Percentiles rank a stretch among this genome's conserved stretches.
phyloP scores from a whole-genome alignment of 1,139 yeast species.

The Pichia sp. region DNA sequence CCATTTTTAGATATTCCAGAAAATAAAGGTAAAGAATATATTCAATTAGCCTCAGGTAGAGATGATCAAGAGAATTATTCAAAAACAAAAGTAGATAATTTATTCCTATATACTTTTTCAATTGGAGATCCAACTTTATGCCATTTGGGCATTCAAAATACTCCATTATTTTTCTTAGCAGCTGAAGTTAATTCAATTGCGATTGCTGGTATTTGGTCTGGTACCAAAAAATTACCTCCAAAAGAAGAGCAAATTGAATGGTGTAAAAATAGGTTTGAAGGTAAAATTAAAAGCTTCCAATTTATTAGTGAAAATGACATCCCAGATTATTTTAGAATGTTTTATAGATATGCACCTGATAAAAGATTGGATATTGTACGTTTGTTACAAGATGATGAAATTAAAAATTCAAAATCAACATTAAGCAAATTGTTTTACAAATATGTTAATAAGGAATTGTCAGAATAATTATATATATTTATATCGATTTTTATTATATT shows the following conservation, averaged over 20 bases:
- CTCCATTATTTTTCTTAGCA: conserved; percentile 38
- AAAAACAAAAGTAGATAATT: conserved; percentile 27
- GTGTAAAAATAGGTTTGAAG: conserved; percentile 19
- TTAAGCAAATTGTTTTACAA: too few species aligned
- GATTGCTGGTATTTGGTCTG: conserved; percentile 42
- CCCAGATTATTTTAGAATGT: conserved; percentile 26
- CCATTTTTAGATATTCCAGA: conserved; percentile 33
- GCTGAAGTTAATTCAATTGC: conserved; percentile 42
- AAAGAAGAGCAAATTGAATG: conserved; percentile 22
- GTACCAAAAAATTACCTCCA: conserved; percentile 22
- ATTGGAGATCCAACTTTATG: conserved; percentile 40
- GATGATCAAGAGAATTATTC: conserved; percentile 18
- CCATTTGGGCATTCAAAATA: conserved; percentile 36
- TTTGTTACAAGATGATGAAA: too few species aligned
- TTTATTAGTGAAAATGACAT: conserved; percentile 28
- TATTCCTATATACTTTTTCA: conserved; percentile 36
- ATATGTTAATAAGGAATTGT: too few species aligned
- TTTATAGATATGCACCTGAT: conserved; percentile 27
- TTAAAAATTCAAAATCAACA: too few species aligned
- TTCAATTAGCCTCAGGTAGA: conserved; percentile 19
- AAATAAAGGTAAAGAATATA: conserved; percentile 20
- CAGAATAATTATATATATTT: too few species aligned
- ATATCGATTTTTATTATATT: too few species aligned
- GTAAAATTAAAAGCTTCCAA: conserved; percentile 29
- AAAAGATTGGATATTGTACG: conserved; percentile 20